Evolutionary conservation across 2,329 filamentous ascomycete genomes (phyloP).

Genomic region (Cercospora janseana): DNA sequence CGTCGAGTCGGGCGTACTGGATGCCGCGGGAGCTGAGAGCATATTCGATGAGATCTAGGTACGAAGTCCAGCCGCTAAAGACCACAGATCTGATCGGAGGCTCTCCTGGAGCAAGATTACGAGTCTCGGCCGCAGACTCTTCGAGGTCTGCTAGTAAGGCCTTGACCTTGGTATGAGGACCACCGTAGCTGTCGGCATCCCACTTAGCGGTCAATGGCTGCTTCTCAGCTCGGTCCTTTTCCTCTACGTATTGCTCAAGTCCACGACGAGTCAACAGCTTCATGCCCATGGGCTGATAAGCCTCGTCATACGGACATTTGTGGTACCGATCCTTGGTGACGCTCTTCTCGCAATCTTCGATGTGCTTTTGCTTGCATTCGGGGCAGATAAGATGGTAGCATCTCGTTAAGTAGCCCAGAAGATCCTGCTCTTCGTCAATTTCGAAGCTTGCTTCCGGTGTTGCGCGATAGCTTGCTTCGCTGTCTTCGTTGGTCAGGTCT

Average conservation of each 20-base stretch:
- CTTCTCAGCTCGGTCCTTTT: conserved; percentile 50
- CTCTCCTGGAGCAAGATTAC: conserved; percentile 57
- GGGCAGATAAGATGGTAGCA: conserved; percentile 86
- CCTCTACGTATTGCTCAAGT: conserved; percentile 46
- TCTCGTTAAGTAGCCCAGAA: conserved; percentile 75
- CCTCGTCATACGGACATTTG: conserved; percentile 67
- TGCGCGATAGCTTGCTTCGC: conserved; percentile 52
- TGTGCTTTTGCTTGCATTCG: conserved; percentile 64
- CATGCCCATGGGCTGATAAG: conserved; percentile 61
- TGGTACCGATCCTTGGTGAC: conserved; percentile 48
- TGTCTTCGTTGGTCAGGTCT: conserved; percentile 47
- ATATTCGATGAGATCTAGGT: conserved; percentile 86
- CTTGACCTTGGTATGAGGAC: conserved; percentile 88
- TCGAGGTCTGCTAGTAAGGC: conserved; percentile 75
- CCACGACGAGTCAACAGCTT: conserved; percentile 65
- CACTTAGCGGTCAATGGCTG: conserved; percentile 52
- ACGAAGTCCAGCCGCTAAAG: conserved; percentile 94
- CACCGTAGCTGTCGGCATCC: conserved; percentile 66
- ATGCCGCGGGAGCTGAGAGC: conserved; percentile 69
- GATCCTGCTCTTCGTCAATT: conserved; percentile 55
- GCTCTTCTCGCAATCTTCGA: conserved; percentile 39
- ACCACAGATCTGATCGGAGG: conserved; percentile 79
- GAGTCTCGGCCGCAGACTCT: conserved; percentile 61
- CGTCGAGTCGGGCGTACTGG: conserved; percentile 78
- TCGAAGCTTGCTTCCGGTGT: conserved; percentile 48